Evolutionary conservation across 768 basidiomycete species (phyloP).

Genomic region (Kockovaella imperatae): DNA sequence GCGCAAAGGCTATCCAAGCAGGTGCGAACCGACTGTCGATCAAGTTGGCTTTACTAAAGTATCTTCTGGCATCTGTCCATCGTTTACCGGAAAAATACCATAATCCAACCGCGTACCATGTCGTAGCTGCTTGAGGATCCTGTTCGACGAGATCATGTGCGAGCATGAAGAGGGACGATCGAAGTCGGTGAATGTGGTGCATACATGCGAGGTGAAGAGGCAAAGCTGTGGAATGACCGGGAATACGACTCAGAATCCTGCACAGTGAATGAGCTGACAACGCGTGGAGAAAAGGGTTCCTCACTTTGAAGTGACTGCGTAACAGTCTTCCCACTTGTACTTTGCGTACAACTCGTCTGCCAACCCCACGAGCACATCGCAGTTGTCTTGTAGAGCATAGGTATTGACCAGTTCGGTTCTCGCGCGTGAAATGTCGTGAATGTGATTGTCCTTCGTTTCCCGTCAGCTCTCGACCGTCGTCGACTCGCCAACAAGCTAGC

Average conservation of each 20-base stretch:
- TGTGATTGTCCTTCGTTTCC: constrained; percentile 71
- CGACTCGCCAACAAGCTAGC: not conserved
- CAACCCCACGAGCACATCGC: constrained; percentile 81
- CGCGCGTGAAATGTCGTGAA: constrained; percentile 69
- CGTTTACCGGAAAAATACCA: constrained; percentile 86
- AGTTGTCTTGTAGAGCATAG: constrained; percentile 78
- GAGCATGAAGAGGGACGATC: constrained; percentile 87
- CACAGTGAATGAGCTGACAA: not conserved
- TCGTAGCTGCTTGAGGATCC: constrained; percentile 84
- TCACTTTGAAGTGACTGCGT: constrained; percentile 72
- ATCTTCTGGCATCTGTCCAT: constrained; percentile 85
- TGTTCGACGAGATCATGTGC: constrained; percentile 93
- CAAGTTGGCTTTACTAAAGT: constrained; percentile 93
- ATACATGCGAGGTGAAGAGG: constrained; percentile 95
- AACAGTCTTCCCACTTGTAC: constrained; percentile 93
- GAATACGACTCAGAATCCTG: constrained; percentile 78
- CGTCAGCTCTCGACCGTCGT: not conserved
- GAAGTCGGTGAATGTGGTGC: constrained; percentile 85
- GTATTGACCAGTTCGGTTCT: constrained; percentile 72
- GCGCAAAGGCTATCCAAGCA: constrained; percentile 95
- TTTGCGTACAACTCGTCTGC: constrained; percentile 82
- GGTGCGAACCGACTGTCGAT: constrained; percentile 96
- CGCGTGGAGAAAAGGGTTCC: constrained; percentile 5
- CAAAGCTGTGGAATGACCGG: constrained; percentile 79
- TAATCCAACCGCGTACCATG: constrained; percentile 97